Evolutionary conservation across 805 yeast genomes (phyloP), one percentile per base, ranked within the genome.

Genomic region (Kodamaea laetipori): DNA sequence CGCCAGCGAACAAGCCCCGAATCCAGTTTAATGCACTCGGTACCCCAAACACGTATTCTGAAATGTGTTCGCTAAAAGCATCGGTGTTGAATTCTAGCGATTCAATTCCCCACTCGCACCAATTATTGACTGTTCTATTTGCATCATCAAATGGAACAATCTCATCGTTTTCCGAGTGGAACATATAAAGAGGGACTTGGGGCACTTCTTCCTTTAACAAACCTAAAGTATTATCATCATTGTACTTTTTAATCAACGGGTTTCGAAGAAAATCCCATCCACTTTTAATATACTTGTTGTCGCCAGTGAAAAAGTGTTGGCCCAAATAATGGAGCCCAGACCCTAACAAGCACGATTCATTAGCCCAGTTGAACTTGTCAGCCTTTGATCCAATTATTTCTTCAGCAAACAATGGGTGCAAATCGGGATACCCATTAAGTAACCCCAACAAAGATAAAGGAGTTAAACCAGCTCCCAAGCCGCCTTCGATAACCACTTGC

Each of bases 371-470:
- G 26, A 28, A 38, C 6, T 13, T n/a, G 6, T 10, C 36, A 4
- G n/a, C 16, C 17, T 38, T 31, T 28, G 31, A 18, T n/a, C 30
- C 31, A 16, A 18, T 19, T 3, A 38, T 12, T 13, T 37, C 25
- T 11, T 36, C 23, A 2, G 7, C 32, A n/a, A 37, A 12, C 7
- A 31, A 18, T 3, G 31, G 43, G 4, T 36, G 19, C 17, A 58
- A 43, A 9, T 48, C 55, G 5, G 71, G 67, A 42, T 67, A 66
- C 37, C 60, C 68, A 21, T 59, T 50, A 12, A 52, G 44, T 23
- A 69, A 50, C 4, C 74, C 73, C 26, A 52, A 49, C n/a, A 69
- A 41, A 1, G 63, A 70, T 26, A 41, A 42, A 3, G 64, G 60
- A 23, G 54, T 53, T 13, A 69, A 53, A 2, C 69, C 73, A 2